phyloP scores from a whole-genome alignment of 2,329 filamentous ascomycete genomes.

The Graphiopsis chlorocephala region DNA sequence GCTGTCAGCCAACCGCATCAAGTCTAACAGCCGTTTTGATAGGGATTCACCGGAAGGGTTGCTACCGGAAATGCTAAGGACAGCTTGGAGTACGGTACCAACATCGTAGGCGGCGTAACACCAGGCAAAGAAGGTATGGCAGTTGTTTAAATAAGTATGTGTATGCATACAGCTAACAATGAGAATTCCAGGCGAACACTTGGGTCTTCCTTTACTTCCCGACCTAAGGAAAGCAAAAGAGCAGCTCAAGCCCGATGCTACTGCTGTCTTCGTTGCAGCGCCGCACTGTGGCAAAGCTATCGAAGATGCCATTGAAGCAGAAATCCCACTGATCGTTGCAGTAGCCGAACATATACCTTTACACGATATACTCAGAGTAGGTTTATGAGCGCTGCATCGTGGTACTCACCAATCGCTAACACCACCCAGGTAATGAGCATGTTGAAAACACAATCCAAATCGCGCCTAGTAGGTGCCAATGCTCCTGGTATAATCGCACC shows the following conservation, averaged over 20 bases:
- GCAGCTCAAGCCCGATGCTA: slow-evolving; percentile 70
- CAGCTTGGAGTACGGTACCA: slow-evolving; percentile 74
- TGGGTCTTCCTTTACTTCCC: slow-evolving; percentile 69
- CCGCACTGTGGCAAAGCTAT: slow-evolving; percentile 70
- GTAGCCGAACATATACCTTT: slow-evolving; percentile 78
- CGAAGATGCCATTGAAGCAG: slow-evolving; percentile 75
- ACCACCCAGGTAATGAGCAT: slow-evolving; percentile 61
- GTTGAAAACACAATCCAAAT: slow-evolving; percentile 67
- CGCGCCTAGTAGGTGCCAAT: slow-evolving; percentile 75
- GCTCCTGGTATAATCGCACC: slow-evolving; percentile 77
- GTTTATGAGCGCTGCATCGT: slow-evolving; percentile 9
- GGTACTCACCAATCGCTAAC: neutral
- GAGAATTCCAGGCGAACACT: slow-evolving; percentile 53
- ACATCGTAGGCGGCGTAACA: slow-evolving; percentile 75
- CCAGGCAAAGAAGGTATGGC: slow-evolving; percentile 58
- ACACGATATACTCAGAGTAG: slow-evolving; percentile 70
- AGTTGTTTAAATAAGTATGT: rapidly evolving
- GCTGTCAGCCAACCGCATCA: neutral
- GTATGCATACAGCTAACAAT: neutral
- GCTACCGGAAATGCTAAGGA: slow-evolving; percentile 75
- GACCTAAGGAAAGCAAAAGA: slow-evolving; percentile 67
- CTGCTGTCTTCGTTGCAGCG: slow-evolving; percentile 77
- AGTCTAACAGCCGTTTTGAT: neutral
- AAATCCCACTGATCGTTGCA: slow-evolving; percentile 73
- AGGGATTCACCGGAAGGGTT: slow-evolving; percentile 64